A percentile compares a stretch with the other conserved stretches of the same genome.
Conservation (phyloP, 768 basidiomycete genomes). For the Phlebiopsis flavidoalba region DNA sequence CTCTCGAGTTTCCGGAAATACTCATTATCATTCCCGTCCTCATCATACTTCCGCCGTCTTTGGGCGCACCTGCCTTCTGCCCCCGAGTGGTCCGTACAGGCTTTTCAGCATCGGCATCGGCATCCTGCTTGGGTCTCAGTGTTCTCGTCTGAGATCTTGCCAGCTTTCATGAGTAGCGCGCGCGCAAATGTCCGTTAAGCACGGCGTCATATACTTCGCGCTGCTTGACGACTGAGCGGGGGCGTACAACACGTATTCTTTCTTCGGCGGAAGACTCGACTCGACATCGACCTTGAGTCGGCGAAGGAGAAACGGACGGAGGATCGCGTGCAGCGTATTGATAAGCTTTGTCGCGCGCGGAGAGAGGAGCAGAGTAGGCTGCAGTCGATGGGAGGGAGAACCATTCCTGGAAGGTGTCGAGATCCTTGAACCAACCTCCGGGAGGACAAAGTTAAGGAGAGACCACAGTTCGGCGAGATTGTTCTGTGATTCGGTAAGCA, state of each 20-base stretch:
- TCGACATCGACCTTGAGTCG: constrained; percentile 89
- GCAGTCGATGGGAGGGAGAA: constrained; percentile 67
- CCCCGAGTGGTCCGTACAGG: constrained; percentile 24
- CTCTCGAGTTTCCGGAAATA: constrained; percentile 60
- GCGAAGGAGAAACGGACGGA: constrained; percentile 92
- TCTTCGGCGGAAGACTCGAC: constrained; percentile 76
- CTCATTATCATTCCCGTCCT: constrained; percentile 59
- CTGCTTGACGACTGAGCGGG: constrained; percentile 79
- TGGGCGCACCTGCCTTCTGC: constrained; percentile 23
- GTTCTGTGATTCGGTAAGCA: constrained; percentile 50
- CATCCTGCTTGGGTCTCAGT: constrained; percentile 21
- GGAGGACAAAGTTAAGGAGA: constrained; percentile 91
- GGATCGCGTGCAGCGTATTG: constrained; percentile 77
- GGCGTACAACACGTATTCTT: constrained; percentile 92
- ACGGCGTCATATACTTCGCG: constrained; percentile 82
- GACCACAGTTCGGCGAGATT: constrained; percentile 95
- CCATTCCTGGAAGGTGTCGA: constrained; percentile 90
- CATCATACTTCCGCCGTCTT: constrained; percentile 40
- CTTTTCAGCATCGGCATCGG: constrained; percentile 25
- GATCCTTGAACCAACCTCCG: constrained; percentile 88
- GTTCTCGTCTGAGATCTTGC: constrained; percentile 25
- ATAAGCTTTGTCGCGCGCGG: constrained; percentile 65
- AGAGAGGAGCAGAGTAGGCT: constrained; percentile 40
- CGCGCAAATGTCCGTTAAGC: constrained; percentile 63
- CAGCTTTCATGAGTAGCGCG: constrained; percentile 38